Conservation (phyloP, 345 rosid genomes). For the Salix koriyanagi region DNA sequence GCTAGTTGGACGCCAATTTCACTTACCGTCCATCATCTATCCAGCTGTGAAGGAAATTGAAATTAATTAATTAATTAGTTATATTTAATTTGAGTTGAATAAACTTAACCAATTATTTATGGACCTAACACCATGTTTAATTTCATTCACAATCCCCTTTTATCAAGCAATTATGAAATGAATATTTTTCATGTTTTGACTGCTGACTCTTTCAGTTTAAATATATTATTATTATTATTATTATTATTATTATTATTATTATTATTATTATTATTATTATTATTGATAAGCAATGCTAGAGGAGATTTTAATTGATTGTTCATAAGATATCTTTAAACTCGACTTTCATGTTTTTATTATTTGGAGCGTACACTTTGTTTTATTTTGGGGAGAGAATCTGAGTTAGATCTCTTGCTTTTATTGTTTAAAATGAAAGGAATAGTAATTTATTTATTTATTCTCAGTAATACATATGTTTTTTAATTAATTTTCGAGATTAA, state of each 20-base stretch:
- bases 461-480: no score
- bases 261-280: neutral
- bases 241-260: no score
- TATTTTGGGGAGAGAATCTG: neutral
- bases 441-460: no score
- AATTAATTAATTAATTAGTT: neutral
- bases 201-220: neutral
- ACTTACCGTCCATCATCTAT: neutral
- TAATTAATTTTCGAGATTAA: no score
- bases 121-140: neutral
- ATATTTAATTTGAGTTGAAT: neutral
- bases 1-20: neutral
- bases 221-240: neutral
- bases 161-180: neutral
- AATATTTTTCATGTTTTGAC: slow-evolving; percentile 1
- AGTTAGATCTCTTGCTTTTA: neutral
- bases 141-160: neutral
- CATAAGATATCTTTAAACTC: no score
- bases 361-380: neutral
- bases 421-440: no score
- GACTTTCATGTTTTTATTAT: no score
- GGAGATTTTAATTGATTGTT: no score
- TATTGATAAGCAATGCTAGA: no score
- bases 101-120: neutral
- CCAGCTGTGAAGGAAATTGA: neutral